phyloP scores from a whole-genome alignment of 208 protist genomes.

The Blechomonas ayalai region DNA sequence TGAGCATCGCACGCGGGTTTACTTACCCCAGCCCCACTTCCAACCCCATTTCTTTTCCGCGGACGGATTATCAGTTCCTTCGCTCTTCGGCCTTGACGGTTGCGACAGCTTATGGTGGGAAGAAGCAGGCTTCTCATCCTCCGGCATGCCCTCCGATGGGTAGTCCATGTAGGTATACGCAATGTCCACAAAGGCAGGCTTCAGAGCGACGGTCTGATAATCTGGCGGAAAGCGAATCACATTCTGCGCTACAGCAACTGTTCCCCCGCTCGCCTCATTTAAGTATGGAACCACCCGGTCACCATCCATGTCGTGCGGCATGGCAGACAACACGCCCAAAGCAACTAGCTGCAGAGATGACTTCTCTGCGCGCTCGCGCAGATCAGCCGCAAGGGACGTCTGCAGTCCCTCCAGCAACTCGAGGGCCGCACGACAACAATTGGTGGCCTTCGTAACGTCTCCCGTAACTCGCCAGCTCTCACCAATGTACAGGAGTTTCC shows the following conservation, averaged over 20 bases:
- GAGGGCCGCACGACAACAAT: conserved; percentile 48
- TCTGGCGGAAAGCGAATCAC: conserved; percentile 73
- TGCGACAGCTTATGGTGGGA: not conserved
- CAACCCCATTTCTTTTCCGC: conserved; percentile 15
- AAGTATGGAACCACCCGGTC: conserved; percentile 11
- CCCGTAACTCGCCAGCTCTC: conserved; percentile 60
- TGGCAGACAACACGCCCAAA: conserved; percentile 19
- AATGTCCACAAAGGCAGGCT: conserved; percentile 83
- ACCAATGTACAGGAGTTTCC: conserved; percentile 54
- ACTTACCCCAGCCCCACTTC: conserved; percentile 26
- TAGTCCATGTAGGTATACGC: conserved; percentile 71
- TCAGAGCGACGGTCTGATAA: conserved; percentile 69
- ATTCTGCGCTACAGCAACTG: conserved; percentile 42
- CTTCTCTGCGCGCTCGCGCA: conserved; percentile 35
- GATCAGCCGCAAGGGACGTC: conserved; percentile 12
- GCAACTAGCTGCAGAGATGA: conserved; percentile 25
- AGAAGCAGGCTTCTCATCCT: conserved; percentile 17
- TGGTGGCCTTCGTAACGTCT: conserved; percentile 9
- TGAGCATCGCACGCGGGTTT: conserved; percentile 37
- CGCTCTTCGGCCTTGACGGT: not conserved
- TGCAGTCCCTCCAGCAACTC: conserved; percentile 15
- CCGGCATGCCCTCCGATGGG: not conserved
- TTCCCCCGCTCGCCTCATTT: conserved; percentile 22
- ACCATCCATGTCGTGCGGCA: not conserved
- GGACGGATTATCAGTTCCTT: not conserved